A percentile compares a stretch with the other conserved stretches of the same genome.
These are phyloP conservation scores for Barnettozyma siamensis DNA, from an alignment of 805 yeast genomes.

Conservation along the genomic window DNA sequence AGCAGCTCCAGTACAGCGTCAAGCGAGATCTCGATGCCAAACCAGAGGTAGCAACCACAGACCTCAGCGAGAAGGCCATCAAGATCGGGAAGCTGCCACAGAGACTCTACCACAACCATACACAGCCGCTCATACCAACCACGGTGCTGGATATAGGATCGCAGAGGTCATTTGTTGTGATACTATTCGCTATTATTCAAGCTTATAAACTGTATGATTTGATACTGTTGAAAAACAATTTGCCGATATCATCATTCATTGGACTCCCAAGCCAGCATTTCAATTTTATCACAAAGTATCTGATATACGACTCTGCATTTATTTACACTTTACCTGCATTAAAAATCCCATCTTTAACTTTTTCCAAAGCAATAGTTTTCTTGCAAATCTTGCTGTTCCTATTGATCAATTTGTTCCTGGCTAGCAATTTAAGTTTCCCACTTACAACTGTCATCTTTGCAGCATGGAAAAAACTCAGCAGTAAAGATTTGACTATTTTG, in stretches of 20 bases:
- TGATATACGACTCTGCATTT: slow-evolving; percentile 65
- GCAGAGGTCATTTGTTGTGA: slow-evolving; percentile 65
- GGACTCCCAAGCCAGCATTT: slow-evolving; percentile 42
- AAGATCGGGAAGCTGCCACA: slow-evolving; percentile 7
- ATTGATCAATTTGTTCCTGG: slow-evolving; percentile 47
- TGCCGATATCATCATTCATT: slow-evolving; percentile 26
- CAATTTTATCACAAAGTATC: slow-evolving; percentile 63
- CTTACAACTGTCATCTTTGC: slow-evolving; percentile 35
- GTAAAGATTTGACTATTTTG: slow-evolving; percentile 45
- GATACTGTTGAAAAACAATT: slow-evolving; percentile 46
- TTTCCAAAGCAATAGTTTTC: slow-evolving; percentile 50
- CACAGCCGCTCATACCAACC: slow-evolving; percentile 52
- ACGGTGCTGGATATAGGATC: slow-evolving; percentile 64
- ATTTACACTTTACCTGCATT: slow-evolving; percentile 68
- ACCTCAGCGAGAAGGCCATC: slow-evolving; percentile 2
- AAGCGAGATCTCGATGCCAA: slow-evolving; percentile 1
- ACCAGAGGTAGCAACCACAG: background rate
- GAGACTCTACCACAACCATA: slow-evolving; percentile 2
- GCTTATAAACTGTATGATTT: slow-evolving; percentile 80
- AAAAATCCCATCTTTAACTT: slow-evolving; percentile 69
- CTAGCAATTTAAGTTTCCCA: slow-evolving; percentile 46
- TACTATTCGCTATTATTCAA: slow-evolving; percentile 69
- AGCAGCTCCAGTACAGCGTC: slow-evolving; percentile 10
- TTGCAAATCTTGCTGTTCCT: slow-evolving; percentile 42
- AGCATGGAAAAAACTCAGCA: slow-evolving; percentile 37